Evolutionary conservation across 768 basidiomycete species (phyloP).

Genomic region (Pleurotus giganteus): DNA sequence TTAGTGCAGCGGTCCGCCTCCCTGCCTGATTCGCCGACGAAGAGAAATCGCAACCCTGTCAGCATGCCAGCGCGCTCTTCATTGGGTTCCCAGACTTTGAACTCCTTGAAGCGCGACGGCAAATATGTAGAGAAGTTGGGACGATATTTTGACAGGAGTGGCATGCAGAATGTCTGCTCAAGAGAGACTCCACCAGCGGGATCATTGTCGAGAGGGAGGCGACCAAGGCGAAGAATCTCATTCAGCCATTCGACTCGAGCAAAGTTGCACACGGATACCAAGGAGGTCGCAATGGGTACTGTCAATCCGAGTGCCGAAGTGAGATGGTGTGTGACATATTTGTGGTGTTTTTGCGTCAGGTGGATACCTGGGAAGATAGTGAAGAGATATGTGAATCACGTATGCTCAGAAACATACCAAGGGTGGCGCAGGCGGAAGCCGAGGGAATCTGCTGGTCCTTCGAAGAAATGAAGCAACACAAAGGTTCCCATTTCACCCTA

Average conservation of each 20-base stretch:
- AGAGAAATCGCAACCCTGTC: constrained; percentile 52
- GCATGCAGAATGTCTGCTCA: constrained; percentile 51
- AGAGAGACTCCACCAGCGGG: constrained; percentile 35
- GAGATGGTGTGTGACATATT: constrained; percentile 65
- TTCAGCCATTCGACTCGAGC: constrained; percentile 69
- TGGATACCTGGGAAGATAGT: constrained; percentile 47
- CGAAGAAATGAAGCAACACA: constrained; percentile 46
- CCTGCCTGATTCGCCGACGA: constrained; percentile 54
- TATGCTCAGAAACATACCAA: constrained; percentile 42
- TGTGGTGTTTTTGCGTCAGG: constrained; percentile 40
- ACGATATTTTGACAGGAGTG: constrained; percentile 51
- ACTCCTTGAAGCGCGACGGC: constrained; percentile 42
- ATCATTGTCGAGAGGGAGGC: constrained; percentile 28
- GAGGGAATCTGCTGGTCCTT: constrained; percentile 35
- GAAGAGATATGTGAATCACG: neutral
- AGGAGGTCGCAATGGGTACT: constrained; percentile 50
- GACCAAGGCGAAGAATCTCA: constrained; percentile 55
- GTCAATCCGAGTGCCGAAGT: constrained; percentile 48
- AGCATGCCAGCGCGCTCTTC: constrained; percentile 61
- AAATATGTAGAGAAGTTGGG: constrained; percentile 57
- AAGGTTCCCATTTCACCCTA: constrained; percentile 50
- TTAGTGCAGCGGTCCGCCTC: constrained; percentile 46
- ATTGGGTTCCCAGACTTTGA: constrained; percentile 66
- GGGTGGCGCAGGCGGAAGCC: constrained; percentile 41
- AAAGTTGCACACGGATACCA: constrained; percentile 55